Evolutionary conservation across 768 basidiomycete genomes (phyloP).

Genomic region (Grammothele lineata): DNA sequence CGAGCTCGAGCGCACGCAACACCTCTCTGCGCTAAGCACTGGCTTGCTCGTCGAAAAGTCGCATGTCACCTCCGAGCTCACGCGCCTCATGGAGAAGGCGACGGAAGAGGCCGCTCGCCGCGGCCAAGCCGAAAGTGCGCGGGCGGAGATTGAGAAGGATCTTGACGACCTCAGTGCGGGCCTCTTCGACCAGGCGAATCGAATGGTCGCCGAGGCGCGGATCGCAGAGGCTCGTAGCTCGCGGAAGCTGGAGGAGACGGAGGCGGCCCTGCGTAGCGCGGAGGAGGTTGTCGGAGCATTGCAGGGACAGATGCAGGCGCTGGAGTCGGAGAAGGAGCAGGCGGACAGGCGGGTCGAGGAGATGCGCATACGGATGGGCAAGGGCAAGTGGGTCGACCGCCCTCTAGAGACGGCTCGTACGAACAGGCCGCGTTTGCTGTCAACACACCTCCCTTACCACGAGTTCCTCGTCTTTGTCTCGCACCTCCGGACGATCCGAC

Average conservation of each 20-base stretch:
- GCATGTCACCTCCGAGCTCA: conserved; percentile 89
- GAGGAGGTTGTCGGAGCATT: conserved; percentile 83
- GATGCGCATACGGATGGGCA: conserved; percentile 52
- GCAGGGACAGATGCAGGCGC: conserved; percentile 78
- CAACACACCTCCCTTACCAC: conserved; percentile 68
- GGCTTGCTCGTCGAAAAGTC: conserved; percentile 89
- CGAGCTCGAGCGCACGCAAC: conserved; percentile 80
- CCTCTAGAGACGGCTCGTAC: conserved; percentile 24
- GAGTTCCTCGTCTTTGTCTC: conserved; percentile 77
- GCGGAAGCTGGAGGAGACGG: conserved; percentile 71
- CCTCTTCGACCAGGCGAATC: conserved; percentile 90
- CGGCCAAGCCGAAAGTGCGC: conserved; percentile 85
- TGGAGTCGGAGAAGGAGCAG: conserved; percentile 64
- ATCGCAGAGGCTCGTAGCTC: conserved; percentile 61
- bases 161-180: conserved; percentile 90
- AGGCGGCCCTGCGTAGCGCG: conserved; percentile 72
- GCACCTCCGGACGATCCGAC: conserved; percentile 71
- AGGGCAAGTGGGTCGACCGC: conserved; percentile 64
- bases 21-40: conserved; percentile 85
- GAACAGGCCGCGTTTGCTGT: conserved; percentile 45
- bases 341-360: conserved; percentile 50
- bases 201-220: conserved; percentile 95
- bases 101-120: conserved; percentile 90
- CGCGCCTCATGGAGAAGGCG: conserved; percentile 89
- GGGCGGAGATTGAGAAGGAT: conserved; percentile 84